A percentile compares a stretch with the other conserved stretches of the same genome.
phyloP scores from a whole-genome alignment of 139 green algal genomes.

The Nannochloris sp. region DNA sequence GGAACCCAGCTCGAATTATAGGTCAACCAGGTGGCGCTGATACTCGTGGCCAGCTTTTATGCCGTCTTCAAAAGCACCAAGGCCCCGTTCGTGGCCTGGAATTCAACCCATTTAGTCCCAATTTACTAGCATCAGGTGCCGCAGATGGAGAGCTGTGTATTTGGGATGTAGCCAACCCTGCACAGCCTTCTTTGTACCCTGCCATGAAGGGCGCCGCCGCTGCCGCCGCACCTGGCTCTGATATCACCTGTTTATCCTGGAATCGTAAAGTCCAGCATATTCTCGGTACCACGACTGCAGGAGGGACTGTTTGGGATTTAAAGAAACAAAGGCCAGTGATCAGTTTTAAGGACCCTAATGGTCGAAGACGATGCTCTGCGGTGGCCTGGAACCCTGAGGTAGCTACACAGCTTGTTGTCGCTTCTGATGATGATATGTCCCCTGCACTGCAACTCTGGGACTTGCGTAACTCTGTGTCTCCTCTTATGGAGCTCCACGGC shows the following conservation, averaged over 20 bases:
- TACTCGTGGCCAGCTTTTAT: conserved; percentile 37
- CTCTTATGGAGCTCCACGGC: conserved; percentile 78
- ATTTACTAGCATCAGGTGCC: conserved; percentile 87
- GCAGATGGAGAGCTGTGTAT: conserved; percentile 90
- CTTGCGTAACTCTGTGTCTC: conserved; percentile 82
- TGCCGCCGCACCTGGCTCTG: conserved; percentile 25
- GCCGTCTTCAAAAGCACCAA: conserved; percentile 76
- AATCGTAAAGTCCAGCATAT: conserved; percentile 97
- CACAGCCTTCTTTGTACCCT: conserved; percentile 58
- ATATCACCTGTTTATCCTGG: conserved; percentile 86
- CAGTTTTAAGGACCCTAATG: conserved; percentile 66
- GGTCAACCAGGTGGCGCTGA: conserved; percentile 24
- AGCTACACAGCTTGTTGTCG: conserved; percentile 90
- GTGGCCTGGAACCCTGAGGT: conserved; percentile 92
- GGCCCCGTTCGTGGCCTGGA: conserved; percentile 74
- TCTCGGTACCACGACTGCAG: conserved; percentile 65
- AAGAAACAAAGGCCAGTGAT: conserved; percentile 88
- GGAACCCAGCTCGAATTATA: conserved; percentile 80
- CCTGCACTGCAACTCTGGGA: conserved; percentile 92
- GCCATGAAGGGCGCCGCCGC: conserved; percentile 30
- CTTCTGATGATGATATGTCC: conserved; percentile 86
- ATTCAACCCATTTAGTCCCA: conserved; percentile 88
- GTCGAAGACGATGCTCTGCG: conserved; percentile 46
- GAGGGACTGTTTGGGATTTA: conserved; percentile 80
- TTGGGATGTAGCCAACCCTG: conserved; percentile 87